Percentiles rank a stretch among this genome's conserved stretches.
Conservation (phyloP, 257 asterid genomes). For the Echites panduratus region DNA sequence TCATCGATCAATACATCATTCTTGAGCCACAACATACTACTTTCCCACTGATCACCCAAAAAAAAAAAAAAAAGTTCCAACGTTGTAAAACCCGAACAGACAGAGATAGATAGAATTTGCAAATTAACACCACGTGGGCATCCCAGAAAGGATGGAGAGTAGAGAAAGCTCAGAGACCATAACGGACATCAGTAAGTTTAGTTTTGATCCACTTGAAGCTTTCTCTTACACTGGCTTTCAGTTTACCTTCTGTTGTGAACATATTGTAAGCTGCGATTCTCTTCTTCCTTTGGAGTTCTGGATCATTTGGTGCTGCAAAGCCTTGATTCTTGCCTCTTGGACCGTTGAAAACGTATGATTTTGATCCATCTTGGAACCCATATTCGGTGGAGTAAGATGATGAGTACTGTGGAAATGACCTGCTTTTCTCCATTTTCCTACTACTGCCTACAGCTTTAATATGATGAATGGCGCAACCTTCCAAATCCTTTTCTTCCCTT, state of each 20-base stretch:
- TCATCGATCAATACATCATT: not conserved
- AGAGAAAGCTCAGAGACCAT: conserved; percentile 16
- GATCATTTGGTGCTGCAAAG: conserved; percentile 36
- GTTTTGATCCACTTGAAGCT: conserved; percentile 80
- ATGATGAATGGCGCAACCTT: not conserved
- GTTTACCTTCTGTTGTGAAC: conserved; percentile 59
- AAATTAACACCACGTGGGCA: not conserved
- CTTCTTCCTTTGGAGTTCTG: conserved; percentile 72
- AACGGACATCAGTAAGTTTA: conserved; percentile 48
- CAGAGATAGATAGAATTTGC: not conserved
- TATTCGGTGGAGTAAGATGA: conserved; percentile 25
- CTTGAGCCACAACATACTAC: not conserved
- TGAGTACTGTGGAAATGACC: conserved; percentile 49
- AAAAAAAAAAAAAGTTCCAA: not conserved
- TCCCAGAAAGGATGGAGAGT: not conserved
- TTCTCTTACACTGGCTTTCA: conserved; percentile 56
- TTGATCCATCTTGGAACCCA: conserved; percentile 23
- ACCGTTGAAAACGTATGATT: conserved; percentile 52
- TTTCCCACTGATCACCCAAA: not conserved
- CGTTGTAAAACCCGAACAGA: not conserved
- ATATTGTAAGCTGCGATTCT: conserved; percentile 63
- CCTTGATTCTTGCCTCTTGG: conserved; percentile 31
- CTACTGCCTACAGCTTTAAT: not conserved
- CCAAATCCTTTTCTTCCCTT: conserved; percentile 1
- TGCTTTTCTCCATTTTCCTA: conserved; percentile 57